Conservation (phyloP, 2,329 filamentous ascomycete genomes). For the Cladosporium sp. region DNA sequence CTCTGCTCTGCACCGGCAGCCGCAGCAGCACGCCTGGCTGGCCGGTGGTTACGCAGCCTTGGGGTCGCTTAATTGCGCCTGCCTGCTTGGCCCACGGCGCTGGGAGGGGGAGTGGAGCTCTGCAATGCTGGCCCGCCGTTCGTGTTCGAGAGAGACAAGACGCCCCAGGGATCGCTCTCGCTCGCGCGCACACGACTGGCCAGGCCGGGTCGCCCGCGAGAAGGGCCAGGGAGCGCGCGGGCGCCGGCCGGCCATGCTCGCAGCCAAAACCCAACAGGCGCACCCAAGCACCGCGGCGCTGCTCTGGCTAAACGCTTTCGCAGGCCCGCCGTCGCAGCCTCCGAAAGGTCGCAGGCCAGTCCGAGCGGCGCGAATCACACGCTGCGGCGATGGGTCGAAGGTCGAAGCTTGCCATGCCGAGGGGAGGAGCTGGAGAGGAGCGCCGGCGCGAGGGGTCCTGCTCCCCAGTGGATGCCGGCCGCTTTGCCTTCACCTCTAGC, state of each 20-base stretch:
- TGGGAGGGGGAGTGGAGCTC: slow-evolving; percentile 8
- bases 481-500: too few species aligned
- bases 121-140: not conserved
- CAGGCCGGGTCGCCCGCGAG: slow-evolving; percentile 5
- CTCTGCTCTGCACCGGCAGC: not conserved
- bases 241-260: not conserved
- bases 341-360: not conserved
- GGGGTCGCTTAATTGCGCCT: slow-evolving; percentile 5
- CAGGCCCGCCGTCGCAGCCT: not conserved
- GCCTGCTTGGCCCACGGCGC: slow-evolving; percentile 10
- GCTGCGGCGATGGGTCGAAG: not conserved
- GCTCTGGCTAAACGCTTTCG: slow-evolving; percentile 10
- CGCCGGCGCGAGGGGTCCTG: too few species aligned
- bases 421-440: not conserved
- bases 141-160: not conserved
- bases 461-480: too few species aligned
- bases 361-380: slow-evolving; percentile 10
- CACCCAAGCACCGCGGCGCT: not conserved
- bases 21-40: not conserved
- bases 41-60: slow-evolving; percentile 6
- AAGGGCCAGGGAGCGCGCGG: not conserved
- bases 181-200: not conserved
- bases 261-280: not conserved
- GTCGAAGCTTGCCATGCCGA: slow-evolving; percentile 8
- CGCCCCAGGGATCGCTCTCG: not conserved